Conservation (phyloP, 2,329 filamentous ascomycete genomes). For the Epichloe gansuensis region DNA sequence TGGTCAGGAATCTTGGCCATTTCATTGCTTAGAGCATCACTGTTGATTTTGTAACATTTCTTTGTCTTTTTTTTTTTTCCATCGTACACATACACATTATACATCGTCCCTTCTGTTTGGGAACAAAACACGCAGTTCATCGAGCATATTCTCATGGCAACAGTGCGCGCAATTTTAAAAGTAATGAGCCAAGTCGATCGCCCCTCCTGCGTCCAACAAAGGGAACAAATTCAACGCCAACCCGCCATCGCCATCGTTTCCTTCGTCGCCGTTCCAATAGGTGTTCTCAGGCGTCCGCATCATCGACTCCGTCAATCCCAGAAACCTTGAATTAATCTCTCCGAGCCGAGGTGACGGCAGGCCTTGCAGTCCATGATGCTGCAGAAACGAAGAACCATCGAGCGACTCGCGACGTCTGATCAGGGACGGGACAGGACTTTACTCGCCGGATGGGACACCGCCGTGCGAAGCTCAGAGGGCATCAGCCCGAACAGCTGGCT, state of each 20-base stretch:
- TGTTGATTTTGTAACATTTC: too few relatives aligned
- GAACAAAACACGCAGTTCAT: too few relatives aligned
- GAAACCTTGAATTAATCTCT: constrained; percentile 25
- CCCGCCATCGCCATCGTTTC: constrained; percentile 28
- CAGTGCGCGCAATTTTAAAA: constrained; percentile 5
- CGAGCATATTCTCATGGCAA: too few relatives aligned
- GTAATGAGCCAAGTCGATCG: constrained; percentile 36
- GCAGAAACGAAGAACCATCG: too few relatives aligned
- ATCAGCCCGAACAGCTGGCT: constrained; percentile 39
- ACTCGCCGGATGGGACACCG: too few relatives aligned
- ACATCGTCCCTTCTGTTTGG: too few relatives aligned
- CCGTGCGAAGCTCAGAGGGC: not conserved
- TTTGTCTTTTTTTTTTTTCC: too few relatives aligned
- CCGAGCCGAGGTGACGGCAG: constrained; percentile 17
- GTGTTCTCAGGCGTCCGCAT: constrained; percentile 29
- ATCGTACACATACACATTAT: too few relatives aligned
- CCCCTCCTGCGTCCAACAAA: constrained; percentile 36
- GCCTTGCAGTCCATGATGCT: constrained; percentile 13
- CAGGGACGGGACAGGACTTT: too few relatives aligned
- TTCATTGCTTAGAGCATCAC: too few relatives aligned
- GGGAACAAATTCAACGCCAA: constrained; percentile 38
- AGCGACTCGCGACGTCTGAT: too few relatives aligned
- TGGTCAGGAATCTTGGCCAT: too few relatives aligned
- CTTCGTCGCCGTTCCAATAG: constrained; percentile 24
- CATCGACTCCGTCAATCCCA: constrained; percentile 25